Percentiles rank a stretch among this genome's conserved stretches.
These are phyloP conservation scores for Panicum virgatum DNA, from an alignment of 202 grass and related monocot genomes.

Conservation along the genomic window DNA sequence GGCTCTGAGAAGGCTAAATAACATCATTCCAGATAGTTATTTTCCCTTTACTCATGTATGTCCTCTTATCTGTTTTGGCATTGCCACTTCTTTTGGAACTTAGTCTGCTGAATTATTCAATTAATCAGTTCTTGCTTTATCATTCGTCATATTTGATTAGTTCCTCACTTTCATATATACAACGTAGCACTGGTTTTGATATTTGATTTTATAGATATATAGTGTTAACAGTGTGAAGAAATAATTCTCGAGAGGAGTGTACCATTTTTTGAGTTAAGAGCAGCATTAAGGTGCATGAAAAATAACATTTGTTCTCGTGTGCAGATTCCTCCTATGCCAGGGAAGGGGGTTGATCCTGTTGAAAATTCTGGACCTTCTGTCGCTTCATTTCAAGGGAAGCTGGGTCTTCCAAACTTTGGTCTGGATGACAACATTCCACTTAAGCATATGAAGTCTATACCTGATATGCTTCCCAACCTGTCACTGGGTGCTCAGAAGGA, in stretches of 20 bases:
- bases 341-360: conserved; percentile 51
- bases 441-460: conserved; percentile 58
- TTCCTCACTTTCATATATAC: conserved; percentile 17
- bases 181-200: background rate
- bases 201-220: conserved; percentile 21
- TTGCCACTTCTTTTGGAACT: conserved; percentile 30
- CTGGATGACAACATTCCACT: conserved; percentile 64
- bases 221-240: background rate
- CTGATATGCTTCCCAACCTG: conserved; percentile 71
- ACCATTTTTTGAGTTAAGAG: conserved; percentile 17
- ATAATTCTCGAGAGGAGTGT: conserved; percentile 24
- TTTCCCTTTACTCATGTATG: conserved; percentile 92
- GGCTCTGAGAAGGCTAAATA: conserved; percentile 61
- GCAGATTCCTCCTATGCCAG: conserved; percentile 65
- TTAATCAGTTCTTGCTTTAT: conserved; percentile 3
- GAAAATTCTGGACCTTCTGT: conserved; percentile 65
- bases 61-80: conserved; percentile 29
- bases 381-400: conserved; percentile 81
- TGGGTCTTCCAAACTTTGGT: conserved; percentile 78
- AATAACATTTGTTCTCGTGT: conserved; percentile 45
- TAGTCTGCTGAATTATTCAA: background rate
- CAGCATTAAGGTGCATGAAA: background rate
- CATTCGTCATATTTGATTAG: background rate
- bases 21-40: conserved; percentile 70
- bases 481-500: conserved; percentile 58